phyloP scores from a whole-genome alignment of 768 basidiomycete species.

The Leccinum fibrillosum region DNA sequence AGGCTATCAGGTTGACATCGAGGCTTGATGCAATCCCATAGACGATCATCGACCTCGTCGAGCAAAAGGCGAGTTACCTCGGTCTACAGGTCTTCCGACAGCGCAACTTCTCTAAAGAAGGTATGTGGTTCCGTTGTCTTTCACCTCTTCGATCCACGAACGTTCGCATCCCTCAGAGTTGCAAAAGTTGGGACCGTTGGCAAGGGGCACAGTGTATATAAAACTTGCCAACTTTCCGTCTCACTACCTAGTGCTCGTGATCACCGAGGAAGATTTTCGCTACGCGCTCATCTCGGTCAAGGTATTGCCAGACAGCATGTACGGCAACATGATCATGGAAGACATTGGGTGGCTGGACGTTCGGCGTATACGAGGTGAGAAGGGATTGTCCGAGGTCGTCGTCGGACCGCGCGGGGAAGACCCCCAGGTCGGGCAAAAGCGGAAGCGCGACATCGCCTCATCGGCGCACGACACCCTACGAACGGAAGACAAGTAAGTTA shows the following conservation, averaged over 20 bases:
- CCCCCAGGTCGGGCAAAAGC: slow-evolving; percentile 25
- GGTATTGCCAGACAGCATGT: slow-evolving; percentile 51
- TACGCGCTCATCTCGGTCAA: slow-evolving; percentile 78
- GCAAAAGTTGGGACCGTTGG: slow-evolving; percentile 62
- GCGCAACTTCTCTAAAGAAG: slow-evolving; percentile 65
- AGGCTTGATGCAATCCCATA: slow-evolving; percentile 29
- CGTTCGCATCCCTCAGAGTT: slow-evolving; percentile 45
- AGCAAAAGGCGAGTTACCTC: slow-evolving; percentile 82
- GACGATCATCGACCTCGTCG: slow-evolving; percentile 81
- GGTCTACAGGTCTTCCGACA: slow-evolving; percentile 72
- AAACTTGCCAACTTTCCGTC: slow-evolving; percentile 72
- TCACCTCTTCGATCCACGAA: background rate
- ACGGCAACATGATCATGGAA: slow-evolving; percentile 61
- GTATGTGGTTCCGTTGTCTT: slow-evolving; percentile 34
- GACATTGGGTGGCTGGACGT: slow-evolving; percentile 81
- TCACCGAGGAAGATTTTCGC: slow-evolving; percentile 72
- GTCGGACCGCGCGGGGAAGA: slow-evolving; percentile 17
- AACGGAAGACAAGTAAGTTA: slow-evolving; percentile 30
- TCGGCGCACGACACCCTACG: slow-evolving; percentile 6
- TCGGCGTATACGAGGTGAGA: slow-evolving; percentile 55
- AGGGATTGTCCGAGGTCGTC: slow-evolving; percentile 18
- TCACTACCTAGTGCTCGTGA: slow-evolving; percentile 83
- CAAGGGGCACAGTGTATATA: slow-evolving; percentile 67
- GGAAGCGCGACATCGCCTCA: slow-evolving; percentile 24
- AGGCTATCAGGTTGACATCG: background rate